Base-by-base conservation (phyloP, 345 rosid species). In the Cardamine chenopodiifolia region DNA sequence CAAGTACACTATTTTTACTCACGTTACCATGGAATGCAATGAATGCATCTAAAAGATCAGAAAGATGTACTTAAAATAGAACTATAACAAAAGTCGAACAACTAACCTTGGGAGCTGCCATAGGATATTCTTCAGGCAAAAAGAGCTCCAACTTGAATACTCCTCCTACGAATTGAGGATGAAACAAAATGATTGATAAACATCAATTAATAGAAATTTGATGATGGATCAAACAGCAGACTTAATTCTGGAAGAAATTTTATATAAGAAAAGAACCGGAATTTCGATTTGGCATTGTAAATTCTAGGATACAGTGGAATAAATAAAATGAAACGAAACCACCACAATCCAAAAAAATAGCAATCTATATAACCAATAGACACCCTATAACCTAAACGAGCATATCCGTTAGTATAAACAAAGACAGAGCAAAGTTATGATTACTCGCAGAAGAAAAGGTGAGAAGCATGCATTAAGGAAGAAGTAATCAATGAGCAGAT, bases 91-190 rank as follows among this genome's bases (percentile, higher is more conserved):
- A 42, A 31, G 20, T 10, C 0, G 29, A 61, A 64, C 19, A 54
- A 39, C 70, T 32, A 85, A 93, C 98, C 93, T 93, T 93, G 14
- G 98, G 99, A 39, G 98, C 98, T n/a, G 99, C 97, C 99, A 95
- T 92, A 23, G 99, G 99, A 85, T 95, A 95, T 79, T 95, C 99
- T 88, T 95, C 99, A 29, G 99, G 99, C 65, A 95, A 84, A 85
- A 95, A 95, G 72, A 95, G 84, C 79, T 95, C 99, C 92, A 95
- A 81, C 83, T 95, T 95, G 86, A 92, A 95, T 62, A 95, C 97
- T 8, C 99, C 99, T 40, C 99, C 99, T 94, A 80, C 28, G 44
- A 40, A 71, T 70, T 55, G 23, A 34, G 6, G 4, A 72, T 13
- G 19, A 71, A 65, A 7, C 49, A 71, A 20, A 62, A 49, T 37